Conservation (phyloP, 257 asterid genomes). For the Solanum pinnatisectum region DNA sequence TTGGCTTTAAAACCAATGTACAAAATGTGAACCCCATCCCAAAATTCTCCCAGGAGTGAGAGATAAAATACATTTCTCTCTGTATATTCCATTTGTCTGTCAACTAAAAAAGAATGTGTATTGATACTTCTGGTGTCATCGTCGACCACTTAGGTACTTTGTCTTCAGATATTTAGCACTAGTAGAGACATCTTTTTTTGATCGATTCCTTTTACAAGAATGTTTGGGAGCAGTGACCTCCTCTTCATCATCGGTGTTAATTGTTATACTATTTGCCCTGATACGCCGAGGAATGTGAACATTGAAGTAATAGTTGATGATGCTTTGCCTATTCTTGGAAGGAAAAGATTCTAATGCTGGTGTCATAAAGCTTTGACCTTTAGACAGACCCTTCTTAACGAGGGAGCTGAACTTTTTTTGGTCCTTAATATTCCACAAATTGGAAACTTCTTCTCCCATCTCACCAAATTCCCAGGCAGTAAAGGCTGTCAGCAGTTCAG, state of each 20-base stretch:
- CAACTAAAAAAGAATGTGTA: not conserved
- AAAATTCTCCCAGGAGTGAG: not conserved
- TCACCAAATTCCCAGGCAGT: slow-evolving; percentile 9
- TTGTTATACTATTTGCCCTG: not conserved
- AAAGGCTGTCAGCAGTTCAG: slow-evolving; percentile 18
- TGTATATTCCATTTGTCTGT: not conserved
- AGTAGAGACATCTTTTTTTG: not conserved
- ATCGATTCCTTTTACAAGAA: not conserved
- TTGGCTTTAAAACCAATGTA: not conserved
- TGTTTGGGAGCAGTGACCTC: not conserved
- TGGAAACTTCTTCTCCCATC: slow-evolving; percentile 17
- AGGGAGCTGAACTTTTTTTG: not conserved
- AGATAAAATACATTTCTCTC: no score
- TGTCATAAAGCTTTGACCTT: not conserved
- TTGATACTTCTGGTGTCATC: not conserved
- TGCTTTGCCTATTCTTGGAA: not conserved
- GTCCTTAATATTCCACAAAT: slow-evolving; percentile 9
- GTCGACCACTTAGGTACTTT: not conserved
- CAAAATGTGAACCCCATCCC: not conserved
- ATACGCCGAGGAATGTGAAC: slow-evolving; percentile 6
- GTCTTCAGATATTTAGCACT: not conserved
- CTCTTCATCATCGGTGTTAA: slow-evolving; percentile 18
- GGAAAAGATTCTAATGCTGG: slow-evolving; percentile 10
- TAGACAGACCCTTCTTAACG: not conserved
- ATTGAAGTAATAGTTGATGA: slow-evolving; percentile 19